phyloP scores from a whole-genome alignment of 2,329 filamentous ascomycete genomes.

The Celoporthe dispersa region DNA sequence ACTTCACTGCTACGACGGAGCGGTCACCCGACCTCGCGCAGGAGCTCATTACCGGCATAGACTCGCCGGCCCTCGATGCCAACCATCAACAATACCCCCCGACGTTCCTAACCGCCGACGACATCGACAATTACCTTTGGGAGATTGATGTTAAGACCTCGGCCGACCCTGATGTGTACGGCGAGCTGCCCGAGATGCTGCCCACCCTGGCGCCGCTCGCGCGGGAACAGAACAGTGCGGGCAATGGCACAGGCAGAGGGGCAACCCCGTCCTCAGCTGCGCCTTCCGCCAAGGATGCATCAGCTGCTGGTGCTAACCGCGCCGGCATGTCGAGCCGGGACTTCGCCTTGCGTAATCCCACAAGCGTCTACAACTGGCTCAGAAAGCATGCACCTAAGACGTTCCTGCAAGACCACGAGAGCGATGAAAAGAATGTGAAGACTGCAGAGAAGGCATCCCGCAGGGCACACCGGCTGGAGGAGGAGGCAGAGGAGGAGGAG shows the following conservation, averaged over 20 bases:
- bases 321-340: slow-evolving; percentile 43
- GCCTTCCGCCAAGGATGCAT: slow-evolving; percentile 42
- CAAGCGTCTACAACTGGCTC: slow-evolving; percentile 95
- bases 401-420: slow-evolving; percentile 77
- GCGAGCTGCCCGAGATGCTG: slow-evolving; percentile 39
- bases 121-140: slow-evolving; percentile 75
- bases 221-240: slow-evolving; percentile 39
- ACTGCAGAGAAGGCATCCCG: slow-evolving; percentile 31
- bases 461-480: slow-evolving; percentile 33
- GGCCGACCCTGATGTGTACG: slow-evolving; percentile 42
- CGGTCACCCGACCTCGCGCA: slow-evolving; percentile 62
- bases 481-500: slow-evolving; percentile 47
- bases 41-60: slow-evolving; percentile 51
- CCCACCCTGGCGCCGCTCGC: slow-evolving; percentile 57
- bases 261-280: slow-evolving; percentile 25
- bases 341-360: slow-evolving; percentile 73
- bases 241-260: slow-evolving; percentile 43
- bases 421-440: slow-evolving; percentile 35
- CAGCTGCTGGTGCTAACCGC: slow-evolving; percentile 48
- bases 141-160: slow-evolving; percentile 61
- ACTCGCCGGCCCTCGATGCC: slow-evolving; percentile 44
- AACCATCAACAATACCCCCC: slow-evolving; percentile 62
- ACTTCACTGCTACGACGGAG: slow-evolving; percentile 60
- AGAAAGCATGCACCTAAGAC: slow-evolving; percentile 82
- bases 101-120: slow-evolving; percentile 69